These are phyloP conservation scores for Cynara cardunculus DNA, from an alignment of 129 eudicot genomes.

Conservation along the genomic window DNA sequence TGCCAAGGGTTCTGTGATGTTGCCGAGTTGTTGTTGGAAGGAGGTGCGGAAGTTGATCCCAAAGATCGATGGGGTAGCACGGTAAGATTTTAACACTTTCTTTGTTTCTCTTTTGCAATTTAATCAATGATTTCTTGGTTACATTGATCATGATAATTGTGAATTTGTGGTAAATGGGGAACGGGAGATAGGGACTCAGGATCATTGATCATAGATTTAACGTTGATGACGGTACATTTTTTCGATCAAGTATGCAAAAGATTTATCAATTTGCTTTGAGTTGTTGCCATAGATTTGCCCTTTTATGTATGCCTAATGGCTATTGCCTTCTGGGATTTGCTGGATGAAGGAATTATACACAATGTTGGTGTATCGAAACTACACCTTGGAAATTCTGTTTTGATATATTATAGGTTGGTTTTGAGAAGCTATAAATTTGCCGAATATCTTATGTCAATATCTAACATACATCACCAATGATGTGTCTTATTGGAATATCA, in stretches of 20 bases:
- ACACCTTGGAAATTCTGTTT: not conserved
- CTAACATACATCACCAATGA: not conserved
- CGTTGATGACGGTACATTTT: not conserved
- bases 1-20: slow-evolving; percentile 83
- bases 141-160: not conserved
- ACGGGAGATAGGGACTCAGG: not conserved
- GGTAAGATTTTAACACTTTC: slow-evolving; percentile 29
- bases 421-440: not conserved
- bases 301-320: not conserved
- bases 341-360: not conserved
- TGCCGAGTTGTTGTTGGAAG: slow-evolving; percentile 49
- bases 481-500: not conserved
- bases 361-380: not conserved
- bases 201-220: not conserved
- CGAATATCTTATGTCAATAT: not conserved
- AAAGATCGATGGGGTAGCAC: slow-evolving; percentile 98
- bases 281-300: not conserved
- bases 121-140: not conserved
- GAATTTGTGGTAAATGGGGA: not conserved
- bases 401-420: not conserved
- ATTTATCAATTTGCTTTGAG: not conserved
- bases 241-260: not conserved
- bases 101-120: not conserved
- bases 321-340: not conserved
- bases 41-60: slow-evolving; percentile 68